Conservation (phyloP, 768 basidiomycete species). For the Suillus clintonianus region DNA sequence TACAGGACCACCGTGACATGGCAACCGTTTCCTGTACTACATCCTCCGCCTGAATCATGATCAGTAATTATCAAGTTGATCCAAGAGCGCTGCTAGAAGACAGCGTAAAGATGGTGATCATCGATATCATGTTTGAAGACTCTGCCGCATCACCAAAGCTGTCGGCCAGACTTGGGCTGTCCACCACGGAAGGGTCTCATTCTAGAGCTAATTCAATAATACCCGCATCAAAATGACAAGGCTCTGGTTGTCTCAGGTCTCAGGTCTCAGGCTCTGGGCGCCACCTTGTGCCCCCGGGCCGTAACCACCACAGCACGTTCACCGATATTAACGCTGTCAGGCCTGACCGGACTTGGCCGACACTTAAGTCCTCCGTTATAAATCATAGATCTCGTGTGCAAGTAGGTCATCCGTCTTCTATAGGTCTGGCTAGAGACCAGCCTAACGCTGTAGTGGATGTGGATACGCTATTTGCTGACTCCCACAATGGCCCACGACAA, state of each 20-base stretch:
- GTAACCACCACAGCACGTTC: not conserved
- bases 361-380: not conserved
- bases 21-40: conserved; percentile 2
- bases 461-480: not conserved
- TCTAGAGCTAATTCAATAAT: not conserved
- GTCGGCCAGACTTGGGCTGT: too few relatives aligned
- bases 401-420: not conserved
- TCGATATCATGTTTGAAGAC: not conserved
- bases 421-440: not conserved
- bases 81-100: not conserved
- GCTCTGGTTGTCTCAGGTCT: not conserved
- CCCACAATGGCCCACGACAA: not conserved
- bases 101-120: not conserved
- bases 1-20: not conserved
- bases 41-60: too few relatives aligned
- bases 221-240: not conserved
- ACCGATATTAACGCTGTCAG: not conserved
- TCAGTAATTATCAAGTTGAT: not conserved
- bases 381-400: not conserved
- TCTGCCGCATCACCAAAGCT: too few relatives aligned
- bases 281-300: not conserved
- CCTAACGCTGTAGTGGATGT: not conserved
- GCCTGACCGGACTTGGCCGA: not conserved
- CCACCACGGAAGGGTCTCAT: too few relatives aligned
- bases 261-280: not conserved